phyloP scores from a whole-genome alignment of 1,284 basidiomycete genomes.

The Laetiporus sulphureus region DNA sequence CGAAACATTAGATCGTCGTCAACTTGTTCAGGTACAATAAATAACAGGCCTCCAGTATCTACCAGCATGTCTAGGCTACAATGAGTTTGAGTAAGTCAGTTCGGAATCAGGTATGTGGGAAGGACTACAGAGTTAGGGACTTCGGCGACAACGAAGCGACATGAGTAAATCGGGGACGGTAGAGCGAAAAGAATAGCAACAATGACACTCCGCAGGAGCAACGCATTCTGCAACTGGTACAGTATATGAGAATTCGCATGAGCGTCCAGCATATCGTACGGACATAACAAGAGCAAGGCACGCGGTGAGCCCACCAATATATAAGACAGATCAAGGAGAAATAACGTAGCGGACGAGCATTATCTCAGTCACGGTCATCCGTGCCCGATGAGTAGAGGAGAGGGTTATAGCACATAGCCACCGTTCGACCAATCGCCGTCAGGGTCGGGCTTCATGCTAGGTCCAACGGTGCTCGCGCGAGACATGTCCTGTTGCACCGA shows the following conservation, averaged over 20 bases:
- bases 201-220: background rate
- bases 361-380: too few species aligned
- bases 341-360: background rate
- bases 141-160: constrained; percentile 2
- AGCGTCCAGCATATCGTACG: constrained; percentile 10
- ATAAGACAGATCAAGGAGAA: constrained; percentile 2
- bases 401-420: constrained; percentile 18
- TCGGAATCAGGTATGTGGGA: constrained; percentile 8
- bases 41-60: constrained; percentile 22
- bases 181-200: constrained; percentile 2
- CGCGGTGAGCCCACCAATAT: constrained; percentile 3
- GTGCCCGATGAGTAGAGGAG: background rate
- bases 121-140: constrained; percentile 5
- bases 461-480: background rate
- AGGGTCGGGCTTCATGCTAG: constrained; percentile 20
- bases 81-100: constrained; percentile 1
- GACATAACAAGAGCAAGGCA: constrained; percentile 4
- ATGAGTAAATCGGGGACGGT: background rate
- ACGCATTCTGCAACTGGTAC: constrained; percentile 3
- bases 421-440: constrained; percentile 16
- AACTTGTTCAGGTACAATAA: constrained; percentile 18
- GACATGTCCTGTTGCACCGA: constrained; percentile 5
- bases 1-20: too few species aligned
- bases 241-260: constrained; percentile 8
- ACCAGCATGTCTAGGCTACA: constrained; percentile 23